Base-by-base conservation (phyloP, 1,139 yeast species). In the Candida sanyaensis region DNA sequence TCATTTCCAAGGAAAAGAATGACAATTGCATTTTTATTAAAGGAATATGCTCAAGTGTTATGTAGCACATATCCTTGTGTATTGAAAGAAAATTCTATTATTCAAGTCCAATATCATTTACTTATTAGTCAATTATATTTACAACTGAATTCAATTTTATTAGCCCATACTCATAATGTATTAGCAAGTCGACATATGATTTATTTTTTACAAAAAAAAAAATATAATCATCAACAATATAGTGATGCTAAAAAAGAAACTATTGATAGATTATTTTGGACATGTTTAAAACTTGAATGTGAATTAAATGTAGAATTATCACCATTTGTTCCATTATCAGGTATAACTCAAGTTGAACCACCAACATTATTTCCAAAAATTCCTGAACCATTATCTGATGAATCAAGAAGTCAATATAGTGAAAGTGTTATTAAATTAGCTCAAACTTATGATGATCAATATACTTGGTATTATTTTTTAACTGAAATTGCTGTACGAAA, bases 401-500 rank as follows among this genome's bases (percentile, higher is more conserved):
- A 55, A 23, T 51, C 53, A 6, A 52, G 44, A 24, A 49, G 47
- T 17, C 52, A 55, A 21, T 69, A 69, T 52, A 67, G 69, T 44
- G 60, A 58, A n/a, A 64, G 63, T 17, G 63, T 70, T 44, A 40
- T 68, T 1, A 55, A 51, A 45, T 52, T 69, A 27, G 72, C 76
- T 0, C 55, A 60, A 30, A 65, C 53, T 47, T 75, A 55, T 50
- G 73, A 65, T 54, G 75, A 64, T 47, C 73, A 71, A 47, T 65
- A 71, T 45, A 65, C 77, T 21, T 77, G 81, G 81, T 74, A 75
- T 57, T 77, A 62, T 51, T 77, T 69, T 51, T 59, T 77, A 40
- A 77, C 81, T 0, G 82, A 77, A 54, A 66, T 77, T n/a, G 79
- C 79, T 0, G 69, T 75, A 7, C 58, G 82, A 32, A 77, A 75